phyloP scores from a whole-genome alignment of 208 protist species.

The Acanthamoeba royreba region DNA sequence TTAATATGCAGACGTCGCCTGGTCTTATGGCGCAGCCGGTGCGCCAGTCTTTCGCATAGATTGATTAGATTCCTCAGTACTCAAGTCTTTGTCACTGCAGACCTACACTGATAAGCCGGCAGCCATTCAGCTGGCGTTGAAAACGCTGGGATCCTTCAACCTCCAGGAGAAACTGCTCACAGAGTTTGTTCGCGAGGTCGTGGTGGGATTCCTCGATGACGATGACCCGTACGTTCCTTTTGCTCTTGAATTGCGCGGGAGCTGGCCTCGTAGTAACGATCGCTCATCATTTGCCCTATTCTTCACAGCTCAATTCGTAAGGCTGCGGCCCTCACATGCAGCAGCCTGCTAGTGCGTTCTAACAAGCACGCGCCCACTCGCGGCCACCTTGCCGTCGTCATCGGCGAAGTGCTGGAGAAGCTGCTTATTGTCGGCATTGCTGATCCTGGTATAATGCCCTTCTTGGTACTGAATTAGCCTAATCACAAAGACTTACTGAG shows the following conservation, averaged over 20 bases:
- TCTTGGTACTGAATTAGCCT: neutral
- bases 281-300: no score
- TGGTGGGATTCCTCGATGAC: slow-evolving; percentile 76
- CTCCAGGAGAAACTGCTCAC: slow-evolving; percentile 73
- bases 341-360: slow-evolving; percentile 55
- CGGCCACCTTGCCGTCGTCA: slow-evolving; percentile 36
- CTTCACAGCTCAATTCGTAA: slow-evolving; percentile 59
- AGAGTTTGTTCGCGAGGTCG: slow-evolving; percentile 71
- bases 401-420: slow-evolving; percentile 79
- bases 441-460: slow-evolving; percentile 70
- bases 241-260: neutral
- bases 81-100: no score
- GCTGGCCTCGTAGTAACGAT: no score
- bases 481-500: neutral
- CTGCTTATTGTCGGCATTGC: slow-evolving; percentile 82
- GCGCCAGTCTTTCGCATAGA: no score
- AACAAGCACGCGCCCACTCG: slow-evolving; percentile 1
- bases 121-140: slow-evolving; percentile 67
- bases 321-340: slow-evolving; percentile 74
- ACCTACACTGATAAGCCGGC: neutral
- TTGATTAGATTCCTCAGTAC: no score
- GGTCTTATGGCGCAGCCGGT: neutral
- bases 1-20: neutral
- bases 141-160: slow-evolving; percentile 83
- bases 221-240: slow-evolving; percentile 43